Evolutionary conservation across 2,329 filamentous ascomycete species (phyloP), one percentile per base, ranked within the genome.

Genomic region (Sclerotinia nivalis): DNA sequence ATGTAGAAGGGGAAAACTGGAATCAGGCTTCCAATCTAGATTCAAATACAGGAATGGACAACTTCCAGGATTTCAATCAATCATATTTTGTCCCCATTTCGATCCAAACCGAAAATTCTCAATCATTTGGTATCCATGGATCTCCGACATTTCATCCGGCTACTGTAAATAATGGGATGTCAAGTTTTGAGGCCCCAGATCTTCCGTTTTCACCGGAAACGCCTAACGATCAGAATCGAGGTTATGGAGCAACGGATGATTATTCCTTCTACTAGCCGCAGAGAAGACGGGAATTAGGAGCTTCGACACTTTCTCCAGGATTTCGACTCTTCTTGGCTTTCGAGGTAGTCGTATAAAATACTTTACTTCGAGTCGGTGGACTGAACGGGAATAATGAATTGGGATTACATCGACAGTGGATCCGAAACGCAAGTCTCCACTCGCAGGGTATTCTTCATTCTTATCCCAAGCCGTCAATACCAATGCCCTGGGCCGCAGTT

Each of bases 221-320:
- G 3, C 8, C 20, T 18, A 47, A 7, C 3, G 9, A 20, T 40
- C 61, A 52, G 2, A 40, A 28, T 52, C 31, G 9, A 22, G 31
- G n/a, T 8, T 64, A 40, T 64, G 31, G 9, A 28, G 4, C 31
- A 10, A 13, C 47, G 9, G 22, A 28, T 64, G 47, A 25, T 9
- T 64, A 40, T 52, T 9, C 22, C 7, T 64, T 52, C n/a, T 64
- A 64, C 15, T 64, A 64, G 31, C 0, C 5, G 37, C 8, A 1
- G 1, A 40, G 4, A 13, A 10, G 18, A 28, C 1, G 8, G 25
- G 15, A 25, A 8, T 5, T 28, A 15, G 8, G 8, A 40, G 3
- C n/a, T 22, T 40, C 0, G 5, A 0, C 15, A 15, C 8, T 13
- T 1, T 22, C n/a, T 52, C 20, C 0, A 40, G 20, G 1, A 20